A percentile compares a stretch with the other conserved stretches of the same genome.
Evolutionary conservation across 805 yeast genomes (phyloP).

Genomic region (Candida nemodendra): DNA sequence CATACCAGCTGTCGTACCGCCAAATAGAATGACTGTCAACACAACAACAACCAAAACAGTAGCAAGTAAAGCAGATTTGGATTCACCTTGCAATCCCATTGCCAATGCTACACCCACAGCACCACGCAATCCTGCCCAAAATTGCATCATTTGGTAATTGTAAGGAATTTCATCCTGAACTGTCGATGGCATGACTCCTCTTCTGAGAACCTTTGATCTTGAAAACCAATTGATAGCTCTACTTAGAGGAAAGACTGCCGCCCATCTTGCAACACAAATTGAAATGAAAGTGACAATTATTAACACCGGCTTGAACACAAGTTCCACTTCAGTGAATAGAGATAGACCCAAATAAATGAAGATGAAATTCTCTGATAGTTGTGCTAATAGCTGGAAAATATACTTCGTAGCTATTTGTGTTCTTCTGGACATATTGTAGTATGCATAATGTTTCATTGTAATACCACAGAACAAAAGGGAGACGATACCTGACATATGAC

Average conservation of each 20-base stretch:
- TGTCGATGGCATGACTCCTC: conserved; percentile 36
- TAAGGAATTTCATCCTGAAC: conserved; percentile 89
- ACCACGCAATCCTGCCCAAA: conserved; percentile 99
- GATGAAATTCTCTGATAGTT: conserved; percentile 93
- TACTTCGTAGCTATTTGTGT: conserved; percentile 96
- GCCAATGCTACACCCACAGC: conserved; percentile 99
- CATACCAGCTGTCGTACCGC: conserved; percentile 99
- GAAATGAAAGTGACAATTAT: conserved; percentile 88
- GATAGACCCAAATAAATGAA: conserved; percentile 94
- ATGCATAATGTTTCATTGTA: conserved; percentile 94
- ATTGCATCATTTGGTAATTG: conserved; percentile 96
- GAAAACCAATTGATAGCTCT: conserved; percentile 77
- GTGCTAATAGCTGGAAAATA: conserved; percentile 90
- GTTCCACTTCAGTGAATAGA: conserved; percentile 91
- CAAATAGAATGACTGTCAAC: conserved; percentile 90
- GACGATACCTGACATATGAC: conserved; percentile 99
- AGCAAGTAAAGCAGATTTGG: conserved; percentile 83
- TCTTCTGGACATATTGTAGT: conserved; percentile 94
- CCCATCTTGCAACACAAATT: conserved; percentile 94
- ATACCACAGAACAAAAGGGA: conserved; percentile 94
- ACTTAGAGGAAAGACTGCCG: conserved; percentile 94
- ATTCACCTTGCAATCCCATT: conserved; percentile 94
- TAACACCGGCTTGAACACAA: conserved; percentile 89
- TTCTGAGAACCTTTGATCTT: conserved; percentile 54
- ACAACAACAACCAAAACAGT: conserved; percentile 97